phyloP scores from a whole-genome alignment of 768 basidiomycete genomes.

The Mycena rebaudengoi region DNA sequence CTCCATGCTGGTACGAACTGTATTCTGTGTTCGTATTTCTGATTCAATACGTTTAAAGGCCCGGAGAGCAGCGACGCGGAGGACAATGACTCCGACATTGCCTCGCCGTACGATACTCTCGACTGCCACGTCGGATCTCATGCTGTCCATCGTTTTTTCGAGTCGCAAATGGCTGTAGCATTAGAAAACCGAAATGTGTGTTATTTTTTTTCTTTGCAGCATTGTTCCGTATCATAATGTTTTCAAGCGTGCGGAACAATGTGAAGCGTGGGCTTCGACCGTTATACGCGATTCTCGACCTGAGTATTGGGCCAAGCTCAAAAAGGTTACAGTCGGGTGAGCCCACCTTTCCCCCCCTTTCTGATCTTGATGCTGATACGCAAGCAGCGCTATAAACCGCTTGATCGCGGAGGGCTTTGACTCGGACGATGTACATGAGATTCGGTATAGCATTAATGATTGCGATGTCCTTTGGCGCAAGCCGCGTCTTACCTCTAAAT shows the following conservation, averaged over 20 bases:
- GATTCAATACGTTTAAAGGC: not conserved
- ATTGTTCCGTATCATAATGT: too few species aligned
- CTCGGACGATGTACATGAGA: not conserved
- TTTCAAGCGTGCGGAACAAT: not conserved
- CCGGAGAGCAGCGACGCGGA: too few species aligned
- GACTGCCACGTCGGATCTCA: not conserved
- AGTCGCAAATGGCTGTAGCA: not conserved
- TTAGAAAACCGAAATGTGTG: not conserved
- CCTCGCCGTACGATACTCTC: not conserved
- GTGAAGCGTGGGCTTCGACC: not conserved
- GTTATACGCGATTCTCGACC: not conserved
- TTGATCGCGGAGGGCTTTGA: not conserved
- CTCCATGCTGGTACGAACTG: not conserved
- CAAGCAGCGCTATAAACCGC: not conserved
- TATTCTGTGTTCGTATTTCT: not conserved
- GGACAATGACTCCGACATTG: not conserved
- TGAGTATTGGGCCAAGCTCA: not conserved
- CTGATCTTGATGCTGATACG: not conserved
- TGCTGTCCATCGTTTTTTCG: not conserved
- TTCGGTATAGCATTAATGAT: not conserved
- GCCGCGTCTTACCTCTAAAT: not conserved
- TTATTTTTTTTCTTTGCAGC: not conserved
- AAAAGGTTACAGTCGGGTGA: not conserved
- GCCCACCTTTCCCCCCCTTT: not conserved
- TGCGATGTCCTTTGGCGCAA: not conserved